Conservation (phyloP, 2,329 filamentous ascomycete genomes). For the Clarireedia hainanense region DNA sequence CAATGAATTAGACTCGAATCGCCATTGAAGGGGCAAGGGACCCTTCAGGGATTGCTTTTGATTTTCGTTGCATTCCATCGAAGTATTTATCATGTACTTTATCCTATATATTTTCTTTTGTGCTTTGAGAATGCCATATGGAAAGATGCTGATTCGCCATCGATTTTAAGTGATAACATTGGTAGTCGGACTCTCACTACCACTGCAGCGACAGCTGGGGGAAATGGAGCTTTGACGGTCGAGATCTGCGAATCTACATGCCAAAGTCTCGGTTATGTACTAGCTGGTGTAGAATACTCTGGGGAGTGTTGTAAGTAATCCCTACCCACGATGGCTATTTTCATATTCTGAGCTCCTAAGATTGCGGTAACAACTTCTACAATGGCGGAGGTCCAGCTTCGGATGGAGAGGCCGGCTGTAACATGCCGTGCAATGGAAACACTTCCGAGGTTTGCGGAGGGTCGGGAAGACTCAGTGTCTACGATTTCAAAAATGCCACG, state of each 20-base stretch:
- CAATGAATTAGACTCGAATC: background rate
- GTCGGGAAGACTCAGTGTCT: slow-evolving; percentile 9
- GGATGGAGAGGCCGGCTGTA: slow-evolving; percentile 17
- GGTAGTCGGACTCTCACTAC: slow-evolving; percentile 8
- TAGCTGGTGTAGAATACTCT: slow-evolving; percentile 40
- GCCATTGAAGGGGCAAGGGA: background rate
- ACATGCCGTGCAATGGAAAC: slow-evolving; percentile 22
- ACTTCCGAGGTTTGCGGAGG: slow-evolving; percentile 20
- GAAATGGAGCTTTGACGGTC: slow-evolving; percentile 15
- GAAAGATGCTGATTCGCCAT: background rate
- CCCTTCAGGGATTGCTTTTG: background rate
- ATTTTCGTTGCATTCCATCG: background rate
- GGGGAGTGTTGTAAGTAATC: slow-evolving; percentile 33
- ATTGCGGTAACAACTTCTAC: slow-evolving; percentile 9
- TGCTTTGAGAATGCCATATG: background rate
- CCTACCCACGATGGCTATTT: background rate
- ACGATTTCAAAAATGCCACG: slow-evolving; percentile 13
- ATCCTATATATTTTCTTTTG: background rate
- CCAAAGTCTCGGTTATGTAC: slow-evolving; percentile 25
- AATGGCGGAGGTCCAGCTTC: slow-evolving; percentile 10
- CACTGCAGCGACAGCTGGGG: slow-evolving; percentile 11
- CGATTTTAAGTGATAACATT: background rate
- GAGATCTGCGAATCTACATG: slow-evolving; percentile 20
- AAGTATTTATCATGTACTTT: background rate
- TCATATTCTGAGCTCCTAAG: slow-evolving; percentile 2